Conservation (phyloP, 2,329 filamentous ascomycete genomes). For the Neonectria faginata region DNA sequence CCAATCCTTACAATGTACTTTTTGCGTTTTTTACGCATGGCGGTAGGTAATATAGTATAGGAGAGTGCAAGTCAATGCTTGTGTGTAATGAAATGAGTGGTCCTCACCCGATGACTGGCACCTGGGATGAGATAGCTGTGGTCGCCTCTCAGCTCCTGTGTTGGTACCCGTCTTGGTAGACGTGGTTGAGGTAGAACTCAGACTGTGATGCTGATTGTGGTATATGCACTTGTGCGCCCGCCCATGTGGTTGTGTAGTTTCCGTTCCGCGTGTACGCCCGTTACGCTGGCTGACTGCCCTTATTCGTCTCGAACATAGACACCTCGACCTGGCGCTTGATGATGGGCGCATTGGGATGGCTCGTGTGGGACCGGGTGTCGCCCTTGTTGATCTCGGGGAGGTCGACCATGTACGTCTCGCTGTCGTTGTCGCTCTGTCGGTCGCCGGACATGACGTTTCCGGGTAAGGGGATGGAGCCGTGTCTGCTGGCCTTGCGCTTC, state of each 20-base stretch:
- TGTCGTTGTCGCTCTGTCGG: conserved; percentile 36
- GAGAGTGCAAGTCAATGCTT: conserved; percentile 7
- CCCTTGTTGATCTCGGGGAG: conserved; percentile 35
- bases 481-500: conserved; percentile 35
- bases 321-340: conserved; percentile 34
- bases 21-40: conserved; percentile 1
- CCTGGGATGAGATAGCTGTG: not conserved
- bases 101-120: not conserved
- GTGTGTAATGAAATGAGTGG: not conserved
- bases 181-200: conserved; percentile 24
- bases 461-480: conserved; percentile 32
- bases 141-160: not conserved
- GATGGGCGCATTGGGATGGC: conserved; percentile 4
- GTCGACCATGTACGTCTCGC: conserved; percentile 41
- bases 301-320: conserved; percentile 23
- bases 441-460: conserved; percentile 31
- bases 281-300: not conserved
- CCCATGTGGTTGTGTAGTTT: conserved; percentile 36
- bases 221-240: conserved; percentile 19
- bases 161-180: conserved; percentile 33
- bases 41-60: not conserved
- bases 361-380: conserved; percentile 4
- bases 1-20: conserved; percentile 1
- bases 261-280: conserved; percentile 32
- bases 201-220: conserved; percentile 22